Evolutionary conservation across 2,329 filamentous ascomycete species (phyloP), one percentile per base, ranked within the genome.

Genomic region (Fusarium sp.): DNA sequence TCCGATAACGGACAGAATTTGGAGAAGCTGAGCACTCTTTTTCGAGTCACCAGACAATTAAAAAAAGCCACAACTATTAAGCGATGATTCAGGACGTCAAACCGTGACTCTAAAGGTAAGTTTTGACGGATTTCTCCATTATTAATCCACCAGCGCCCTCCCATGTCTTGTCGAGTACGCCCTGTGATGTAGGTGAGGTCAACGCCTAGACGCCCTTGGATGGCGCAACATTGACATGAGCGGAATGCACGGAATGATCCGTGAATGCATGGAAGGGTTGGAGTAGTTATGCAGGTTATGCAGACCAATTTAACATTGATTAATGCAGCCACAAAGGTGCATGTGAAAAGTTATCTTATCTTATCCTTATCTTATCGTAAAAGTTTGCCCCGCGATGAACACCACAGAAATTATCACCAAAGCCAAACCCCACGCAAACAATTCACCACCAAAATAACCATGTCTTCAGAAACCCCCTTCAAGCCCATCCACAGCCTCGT

Each of bases 401-500:
- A 74, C 66, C 72, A 66, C 62, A 72, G 61, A 74, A 74, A 71
- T 73, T 72, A 74, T 71, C 67, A 42, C 66, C 68, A 70, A 63
- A 54, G 50, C 67, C 53, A 70, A 63, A 54, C 53, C 67, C 53
- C 63, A 49, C 25, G 24, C 50, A 60, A 66, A 51, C 42, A 44
- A 52, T 46, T 55, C 45, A 30, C 44, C n/a, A 11, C 44, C 22
- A 22, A 34, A 56, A 71, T 40, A 53, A 64, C 29, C 71, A 77
- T 77, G 75, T 73, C 73, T 60, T 56, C 71, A 20, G 64, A 64
- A 44, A 52, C 71, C 18, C 45, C 73, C 30, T 59, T 65, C 42
- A 97, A 95, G 78, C 87, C 91, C 1, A 89, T 97, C 52, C 90
- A 97, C 82, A 92, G 91, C 57, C 89, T 98, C 54, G 88, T 98